phyloP scores from a whole-genome alignment of 2,329 filamentous ascomycete species.

The Beauveria sp. region DNA sequence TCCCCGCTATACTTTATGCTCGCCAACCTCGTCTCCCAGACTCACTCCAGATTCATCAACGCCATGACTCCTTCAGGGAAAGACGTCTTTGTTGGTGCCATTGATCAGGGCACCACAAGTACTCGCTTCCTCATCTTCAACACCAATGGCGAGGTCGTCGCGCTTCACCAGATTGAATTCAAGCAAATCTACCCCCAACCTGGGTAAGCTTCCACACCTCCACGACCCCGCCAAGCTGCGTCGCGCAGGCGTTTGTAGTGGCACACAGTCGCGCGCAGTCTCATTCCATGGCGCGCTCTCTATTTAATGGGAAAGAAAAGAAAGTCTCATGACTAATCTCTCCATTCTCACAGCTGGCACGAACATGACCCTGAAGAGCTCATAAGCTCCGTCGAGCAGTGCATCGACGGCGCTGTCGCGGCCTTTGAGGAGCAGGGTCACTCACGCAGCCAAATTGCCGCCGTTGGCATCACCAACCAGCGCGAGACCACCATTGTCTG shows the following conservation, averaged over 20 bases:
- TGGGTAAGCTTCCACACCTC: conserved; percentile 46
- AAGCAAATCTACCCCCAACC: conserved; percentile 66
- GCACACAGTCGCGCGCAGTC: background rate
- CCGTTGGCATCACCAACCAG: conserved; percentile 77
- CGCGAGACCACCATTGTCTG: conserved; percentile 75
- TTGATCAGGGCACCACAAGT: conserved; percentile 74
- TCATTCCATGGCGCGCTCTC: no score
- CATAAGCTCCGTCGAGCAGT: conserved; percentile 62
- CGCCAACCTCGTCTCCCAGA: conserved; percentile 17
- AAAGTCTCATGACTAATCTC: background rate
- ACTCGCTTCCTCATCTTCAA: conserved; percentile 75
- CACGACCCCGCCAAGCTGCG: background rate
- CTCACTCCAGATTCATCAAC: conserved; percentile 16
- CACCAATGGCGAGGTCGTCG: conserved; percentile 58
- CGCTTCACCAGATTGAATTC: conserved; percentile 69
- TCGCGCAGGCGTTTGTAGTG: background rate
- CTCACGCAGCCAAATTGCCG: conserved; percentile 59
- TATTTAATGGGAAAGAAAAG: no score
- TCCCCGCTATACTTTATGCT: conserved; percentile 16
- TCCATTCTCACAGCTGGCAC: conserved; percentile 56
- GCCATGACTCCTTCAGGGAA: conserved; percentile 26
- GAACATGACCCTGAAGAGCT: conserved; percentile 76
- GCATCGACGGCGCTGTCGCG: conserved; percentile 66
- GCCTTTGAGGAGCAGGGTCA: conserved; percentile 63
- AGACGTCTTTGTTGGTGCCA: conserved; percentile 59